Evolutionary conservation across 345 rosid species (phyloP).

Genomic region (Theobroma cacao): DNA sequence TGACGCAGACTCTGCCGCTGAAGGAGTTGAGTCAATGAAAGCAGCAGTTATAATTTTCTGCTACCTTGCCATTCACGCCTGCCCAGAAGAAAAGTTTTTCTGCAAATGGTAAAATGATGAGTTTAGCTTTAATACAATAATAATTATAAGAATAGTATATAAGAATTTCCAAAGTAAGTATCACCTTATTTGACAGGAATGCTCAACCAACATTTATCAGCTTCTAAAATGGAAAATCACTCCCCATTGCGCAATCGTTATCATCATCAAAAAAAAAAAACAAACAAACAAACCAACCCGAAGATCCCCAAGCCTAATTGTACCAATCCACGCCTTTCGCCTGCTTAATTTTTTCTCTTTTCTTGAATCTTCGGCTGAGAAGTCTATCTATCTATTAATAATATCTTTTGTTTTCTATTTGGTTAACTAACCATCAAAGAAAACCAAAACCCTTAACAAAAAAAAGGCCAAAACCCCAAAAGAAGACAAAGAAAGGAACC

Average conservation of each 20-base stretch:
- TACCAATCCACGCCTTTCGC: not conserved
- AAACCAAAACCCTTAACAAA: not conserved
- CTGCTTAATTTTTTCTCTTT: no score
- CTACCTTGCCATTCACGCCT: not conserved
- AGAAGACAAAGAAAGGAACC: constrained; percentile 21
- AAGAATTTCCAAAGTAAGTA: not conserved
- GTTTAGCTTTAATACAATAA: not conserved
- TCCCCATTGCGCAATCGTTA: not conserved
- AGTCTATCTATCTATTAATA: not conserved
- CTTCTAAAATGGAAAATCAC: not conserved
- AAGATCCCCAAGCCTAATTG: no score
- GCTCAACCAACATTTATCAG: not conserved
- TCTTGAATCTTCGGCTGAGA: no score
- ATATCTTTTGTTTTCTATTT: not conserved
- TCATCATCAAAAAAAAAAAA: not conserved
- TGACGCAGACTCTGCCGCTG: no score
- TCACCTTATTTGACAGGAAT: constrained; percentile 11
- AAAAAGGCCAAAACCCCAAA: constrained; percentile 17
- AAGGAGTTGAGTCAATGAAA: not conserved
- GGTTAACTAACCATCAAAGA: constrained; percentile 26
- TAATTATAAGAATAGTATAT: not conserved
- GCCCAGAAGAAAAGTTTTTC: not conserved
- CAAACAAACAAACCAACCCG: no score
- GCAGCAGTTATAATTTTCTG: not conserved
- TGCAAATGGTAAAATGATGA: constrained; percentile 5